Evolutionary conservation across 208 protist genomes (phyloP).

Genomic region (Naegleria fowleri): DNA sequence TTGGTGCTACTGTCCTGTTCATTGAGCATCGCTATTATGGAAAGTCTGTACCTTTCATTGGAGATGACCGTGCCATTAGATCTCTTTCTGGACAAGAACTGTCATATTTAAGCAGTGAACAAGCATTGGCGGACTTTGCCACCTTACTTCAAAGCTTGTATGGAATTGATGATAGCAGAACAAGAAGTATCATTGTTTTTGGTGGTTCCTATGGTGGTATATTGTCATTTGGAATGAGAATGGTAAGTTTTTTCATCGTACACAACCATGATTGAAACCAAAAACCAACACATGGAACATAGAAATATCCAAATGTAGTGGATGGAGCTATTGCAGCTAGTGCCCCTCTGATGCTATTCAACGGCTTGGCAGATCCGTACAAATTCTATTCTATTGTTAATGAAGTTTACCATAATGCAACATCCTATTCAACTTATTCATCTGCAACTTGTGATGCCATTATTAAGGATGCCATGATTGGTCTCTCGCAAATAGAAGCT

Average conservation of each 20-base stretch:
- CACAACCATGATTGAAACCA: background rate
- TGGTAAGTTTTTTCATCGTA: background rate
- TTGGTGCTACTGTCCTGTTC: constrained; percentile 64
- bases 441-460: background rate
- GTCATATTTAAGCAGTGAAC: constrained; percentile 59
- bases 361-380: constrained; percentile 33
- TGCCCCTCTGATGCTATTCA: constrained; percentile 48
- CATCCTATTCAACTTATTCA: background rate
- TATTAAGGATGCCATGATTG: background rate
- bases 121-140: constrained; percentile 49
- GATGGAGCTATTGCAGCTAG: constrained; percentile 50
- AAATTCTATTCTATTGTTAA: constrained; percentile 36
- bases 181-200: constrained; percentile 50
- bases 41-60: constrained; percentile 49
- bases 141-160: background rate
- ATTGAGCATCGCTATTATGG: constrained; percentile 74
- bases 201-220: constrained; percentile 46
- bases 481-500: background rate
- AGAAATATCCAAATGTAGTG: constrained; percentile 62
- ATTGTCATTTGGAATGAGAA: too few relatives aligned
- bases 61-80: constrained; percentile 39
- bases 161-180: constrained; percentile 36
- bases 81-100: too few relatives aligned
- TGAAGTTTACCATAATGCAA: background rate
- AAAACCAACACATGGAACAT: constrained; percentile 53